Evolutionary conservation across 176 grass and related monocot genomes (phyloP).

Genomic region (Musa beccarii): DNA sequence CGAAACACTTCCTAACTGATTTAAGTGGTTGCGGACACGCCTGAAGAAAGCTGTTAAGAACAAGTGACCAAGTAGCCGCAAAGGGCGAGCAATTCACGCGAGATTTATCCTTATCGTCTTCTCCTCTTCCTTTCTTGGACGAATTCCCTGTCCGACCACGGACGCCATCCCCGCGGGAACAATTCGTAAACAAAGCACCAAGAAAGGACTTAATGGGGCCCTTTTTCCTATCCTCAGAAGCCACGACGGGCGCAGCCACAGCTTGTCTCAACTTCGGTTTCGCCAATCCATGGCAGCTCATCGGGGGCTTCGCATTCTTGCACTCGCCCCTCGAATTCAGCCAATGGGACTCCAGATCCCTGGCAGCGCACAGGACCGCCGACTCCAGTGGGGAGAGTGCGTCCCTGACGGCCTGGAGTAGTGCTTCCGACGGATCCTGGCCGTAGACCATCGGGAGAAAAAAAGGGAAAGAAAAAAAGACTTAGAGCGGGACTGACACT

Average conservation of each 20-base stretch:
- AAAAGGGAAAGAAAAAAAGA: too few relatives aligned
- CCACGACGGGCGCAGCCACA: conserved; percentile 2
- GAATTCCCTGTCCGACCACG: background rate
- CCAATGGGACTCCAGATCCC: conserved; percentile 17
- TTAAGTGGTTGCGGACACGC: conserved; percentile 49
- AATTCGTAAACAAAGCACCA: conserved; percentile 27
- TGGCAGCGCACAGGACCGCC: conserved; percentile 7
- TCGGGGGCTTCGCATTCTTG: background rate
- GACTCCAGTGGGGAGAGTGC: conserved; percentile 31
- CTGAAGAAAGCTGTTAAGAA: conserved; percentile 43
- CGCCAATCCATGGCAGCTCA: conserved; percentile 6
- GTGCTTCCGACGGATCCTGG: conserved; percentile 30
- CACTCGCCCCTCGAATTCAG: conserved; percentile 1
- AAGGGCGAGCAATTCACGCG: conserved; percentile 56
- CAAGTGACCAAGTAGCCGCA: conserved; percentile 33
- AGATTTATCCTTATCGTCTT: conserved; percentile 19
- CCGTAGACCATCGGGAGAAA: conserved; percentile 19
- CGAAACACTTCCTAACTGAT: conserved; percentile 61
- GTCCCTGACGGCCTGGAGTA: conserved; percentile 28
- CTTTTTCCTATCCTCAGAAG: conserved; percentile 4
- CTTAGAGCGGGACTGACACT: conserved; percentile 8
- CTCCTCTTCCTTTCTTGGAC: conserved; percentile 13
- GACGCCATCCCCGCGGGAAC: conserved; percentile 14
- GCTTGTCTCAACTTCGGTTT: conserved; percentile 14
- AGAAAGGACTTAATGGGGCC: conserved; percentile 26